Evolutionary conservation across 306 rosid species (phyloP), one percentile per base, ranked within the genome.

Genomic region (Gleditsia sinensis): DNA sequence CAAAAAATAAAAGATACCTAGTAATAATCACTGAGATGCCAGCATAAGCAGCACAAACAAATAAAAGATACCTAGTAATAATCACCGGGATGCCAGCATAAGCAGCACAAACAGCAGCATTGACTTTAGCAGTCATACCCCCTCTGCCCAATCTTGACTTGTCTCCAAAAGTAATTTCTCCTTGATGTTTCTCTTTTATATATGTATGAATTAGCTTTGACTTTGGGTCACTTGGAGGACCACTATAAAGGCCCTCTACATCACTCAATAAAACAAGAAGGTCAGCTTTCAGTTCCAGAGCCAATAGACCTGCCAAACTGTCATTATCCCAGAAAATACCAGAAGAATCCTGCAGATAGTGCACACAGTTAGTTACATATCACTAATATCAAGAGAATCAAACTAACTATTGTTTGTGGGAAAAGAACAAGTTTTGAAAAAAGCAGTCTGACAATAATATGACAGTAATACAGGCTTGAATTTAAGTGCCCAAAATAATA

Each of bases 311-410:
- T 5, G 99, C 97, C 88, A 94, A 90, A 76, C 99, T 91, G 70
- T 94, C 99, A 71, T 94, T 94, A 82, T 94, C 99, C 99, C 97
- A 94, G 71, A 94, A 94, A 72, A 92, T 91, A 49, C 97, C 98
- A 55, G 97, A 84, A 71, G 97, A 90, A 70, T 94, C 98, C 98
- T 94, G 97, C 84, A 76, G 63, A 74, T 23, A 46, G 40, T 17
- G 67, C 80, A 79, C 78, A 57, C 60, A 55, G 37, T 85, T 77
- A 76, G 66, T 21, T 57, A 65, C 42, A 24, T 2, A 46, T 83
- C 36, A 57, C 33, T 27, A 64, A 65, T 7, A 36, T 17, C 66
- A 63, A 62, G n/a, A 76, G 39, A 33, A 33, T 24, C 33, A 50
- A 61, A 12, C 51, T 51, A 30, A 60, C 16, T 33, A 16, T 51